These are phyloP conservation scores for Pichia sporocuriosa DNA, from an alignment of 805 yeast species.

Conservation along the genomic window DNA sequence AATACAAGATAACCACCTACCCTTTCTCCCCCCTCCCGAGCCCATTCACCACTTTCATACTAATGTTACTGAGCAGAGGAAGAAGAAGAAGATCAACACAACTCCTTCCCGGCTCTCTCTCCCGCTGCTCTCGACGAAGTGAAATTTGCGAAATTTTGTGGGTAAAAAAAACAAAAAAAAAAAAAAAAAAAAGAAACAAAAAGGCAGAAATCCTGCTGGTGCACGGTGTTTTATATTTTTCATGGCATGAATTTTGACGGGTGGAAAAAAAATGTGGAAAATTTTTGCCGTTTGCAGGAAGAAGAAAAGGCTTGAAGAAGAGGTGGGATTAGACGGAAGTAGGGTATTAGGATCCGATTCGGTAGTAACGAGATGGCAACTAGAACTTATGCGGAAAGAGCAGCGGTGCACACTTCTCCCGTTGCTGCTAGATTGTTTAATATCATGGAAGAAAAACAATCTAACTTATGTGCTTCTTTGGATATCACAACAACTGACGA, in stretches of 20 bases:
- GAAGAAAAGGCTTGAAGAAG: too few relatives aligned
- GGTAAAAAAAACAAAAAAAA: not conserved
- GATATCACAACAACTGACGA: constrained; percentile 82
- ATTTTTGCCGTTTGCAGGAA: too few relatives aligned
- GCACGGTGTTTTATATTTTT: constrained; percentile 5
- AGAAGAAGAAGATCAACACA: too few relatives aligned
- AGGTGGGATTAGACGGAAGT: too few relatives aligned
- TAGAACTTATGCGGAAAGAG: constrained; percentile 58
- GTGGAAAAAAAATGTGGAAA: too few relatives aligned
- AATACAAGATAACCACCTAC: not conserved
- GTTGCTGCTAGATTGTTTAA: constrained; percentile 69
- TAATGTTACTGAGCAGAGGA: too few relatives aligned
- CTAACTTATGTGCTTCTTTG: constrained; percentile 90
- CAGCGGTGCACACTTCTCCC: constrained; percentile 63
- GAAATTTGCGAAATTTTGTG: too few relatives aligned
- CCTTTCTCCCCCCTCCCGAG: not conserved
- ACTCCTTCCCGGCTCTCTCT: too few relatives aligned
- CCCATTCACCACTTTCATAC: not conserved
- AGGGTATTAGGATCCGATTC: too few relatives aligned
- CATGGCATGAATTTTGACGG: not conserved
- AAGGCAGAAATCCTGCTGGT: not conserved
- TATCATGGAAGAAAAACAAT: constrained; percentile 71
- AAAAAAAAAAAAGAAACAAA: not conserved
- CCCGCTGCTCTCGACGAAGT: too few relatives aligned
- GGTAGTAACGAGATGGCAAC: too few relatives aligned